These are phyloP conservation scores for Saksenaea vasiformis DNA, from an alignment of 371 early-diverging fungal genomes.

Conservation along the genomic window DNA sequence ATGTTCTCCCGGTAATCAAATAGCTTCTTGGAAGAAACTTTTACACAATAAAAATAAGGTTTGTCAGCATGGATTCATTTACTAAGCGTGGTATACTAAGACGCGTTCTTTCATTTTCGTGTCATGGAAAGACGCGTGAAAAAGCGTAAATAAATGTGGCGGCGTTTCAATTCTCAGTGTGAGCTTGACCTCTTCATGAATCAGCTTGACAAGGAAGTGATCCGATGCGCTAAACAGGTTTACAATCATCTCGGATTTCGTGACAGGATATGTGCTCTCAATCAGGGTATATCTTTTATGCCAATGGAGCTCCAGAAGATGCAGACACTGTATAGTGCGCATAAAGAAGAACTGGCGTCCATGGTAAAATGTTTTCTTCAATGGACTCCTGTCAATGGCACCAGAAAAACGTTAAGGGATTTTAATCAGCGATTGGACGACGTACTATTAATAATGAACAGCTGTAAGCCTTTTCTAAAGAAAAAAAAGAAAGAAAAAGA, in stretches of 20 bases:
- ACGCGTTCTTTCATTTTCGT: neutral
- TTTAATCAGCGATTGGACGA: slow-evolving; percentile 1
- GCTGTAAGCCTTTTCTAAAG: neutral
- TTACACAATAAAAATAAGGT: no score
- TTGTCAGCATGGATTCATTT: no score
- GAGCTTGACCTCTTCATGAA: neutral
- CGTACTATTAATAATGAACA: neutral
- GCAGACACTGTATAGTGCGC: neutral
- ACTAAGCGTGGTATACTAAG: no score
- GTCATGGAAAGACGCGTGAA: neutral
- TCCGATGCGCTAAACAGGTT: neutral
- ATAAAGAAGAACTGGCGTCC: neutral
- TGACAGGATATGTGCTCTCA: neutral
- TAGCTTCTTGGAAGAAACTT: no score
- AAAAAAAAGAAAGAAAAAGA: no score
- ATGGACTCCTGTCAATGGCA: neutral
- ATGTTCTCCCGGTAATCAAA: no score
- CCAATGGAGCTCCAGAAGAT: slow-evolving; percentile 8
- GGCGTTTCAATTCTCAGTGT: neutral
- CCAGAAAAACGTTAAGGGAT: neutral
- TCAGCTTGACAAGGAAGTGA: slow-evolving; percentile 3
- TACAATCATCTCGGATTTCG: neutral
- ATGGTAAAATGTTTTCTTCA: slow-evolving; percentile 2
- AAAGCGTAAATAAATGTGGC: neutral
- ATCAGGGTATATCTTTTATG: neutral